A percentile compares a stretch with the other conserved stretches of the same genome.
Evolutionary conservation across 2,329 filamentous ascomycete species (phyloP).

Genomic region (Pseudophaeomoniella oleicola): DNA sequence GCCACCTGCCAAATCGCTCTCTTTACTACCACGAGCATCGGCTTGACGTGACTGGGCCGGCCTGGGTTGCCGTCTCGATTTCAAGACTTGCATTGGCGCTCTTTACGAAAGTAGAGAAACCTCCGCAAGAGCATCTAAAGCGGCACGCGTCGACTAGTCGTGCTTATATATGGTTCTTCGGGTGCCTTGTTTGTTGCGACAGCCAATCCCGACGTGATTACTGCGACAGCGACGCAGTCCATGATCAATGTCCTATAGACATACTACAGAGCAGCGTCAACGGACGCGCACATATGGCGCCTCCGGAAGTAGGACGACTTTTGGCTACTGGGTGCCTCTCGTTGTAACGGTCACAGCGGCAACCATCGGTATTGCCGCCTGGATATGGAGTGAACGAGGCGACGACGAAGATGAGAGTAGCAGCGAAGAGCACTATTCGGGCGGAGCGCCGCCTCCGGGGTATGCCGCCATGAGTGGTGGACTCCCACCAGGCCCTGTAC

Average conservation of each 20-base stretch:
- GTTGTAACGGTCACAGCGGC: slow-evolving; percentile 77
- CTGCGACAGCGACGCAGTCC: too few relatives aligned
- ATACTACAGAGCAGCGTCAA: slow-evolving; percentile 7
- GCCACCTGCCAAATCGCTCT: too few relatives aligned
- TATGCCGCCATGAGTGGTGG: slow-evolving; percentile 14
- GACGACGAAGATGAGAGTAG: slow-evolving; percentile 50
- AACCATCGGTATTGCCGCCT: slow-evolving; percentile 71
- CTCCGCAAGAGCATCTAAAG: too few relatives aligned
- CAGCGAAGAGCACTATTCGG: slow-evolving; percentile 42
- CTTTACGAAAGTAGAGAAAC: too few relatives aligned
- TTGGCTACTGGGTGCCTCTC: slow-evolving; percentile 75
- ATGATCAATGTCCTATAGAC: slow-evolving; percentile 2
- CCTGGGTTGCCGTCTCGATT: too few relatives aligned
- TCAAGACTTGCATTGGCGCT: too few relatives aligned
- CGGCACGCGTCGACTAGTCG: too few relatives aligned
- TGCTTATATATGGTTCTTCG: too few relatives aligned
- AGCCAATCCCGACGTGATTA: too few relatives aligned
- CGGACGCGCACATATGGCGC: slow-evolving; percentile 23
- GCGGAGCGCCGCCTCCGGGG: slow-evolving; percentile 35
- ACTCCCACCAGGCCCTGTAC: slow-evolving; percentile 15
- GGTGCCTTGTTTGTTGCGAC: too few relatives aligned
- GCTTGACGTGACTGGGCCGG: too few relatives aligned
- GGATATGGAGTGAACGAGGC: slow-evolving; percentile 83
- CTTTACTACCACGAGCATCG: too few relatives aligned
- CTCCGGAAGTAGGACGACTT: slow-evolving; percentile 23